These are phyloP conservation scores for Arctostaphylos glauca DNA, from an alignment of 148 eudicot species.

Conservation along the genomic window DNA sequence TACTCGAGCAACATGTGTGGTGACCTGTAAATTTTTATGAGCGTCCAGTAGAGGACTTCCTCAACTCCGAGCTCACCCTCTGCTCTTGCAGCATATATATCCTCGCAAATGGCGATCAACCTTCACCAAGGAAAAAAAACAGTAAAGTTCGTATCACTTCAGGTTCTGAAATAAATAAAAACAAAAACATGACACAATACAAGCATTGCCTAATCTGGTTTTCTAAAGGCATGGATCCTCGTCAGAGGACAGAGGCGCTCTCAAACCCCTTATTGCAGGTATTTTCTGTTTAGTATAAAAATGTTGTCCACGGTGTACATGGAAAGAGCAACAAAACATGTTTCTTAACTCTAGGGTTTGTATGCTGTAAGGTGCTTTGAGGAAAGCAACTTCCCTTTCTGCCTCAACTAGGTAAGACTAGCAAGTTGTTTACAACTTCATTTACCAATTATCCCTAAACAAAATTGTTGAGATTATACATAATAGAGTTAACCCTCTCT, in stretches of 20 bases:
- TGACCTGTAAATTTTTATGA: conserved; percentile 86
- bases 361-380: not conserved
- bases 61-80: conserved; percentile 96
- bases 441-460: not conserved
- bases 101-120: conserved; percentile 91
- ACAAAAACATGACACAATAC: not conserved
- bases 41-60: conserved; percentile 95
- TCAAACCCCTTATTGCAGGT: not conserved
- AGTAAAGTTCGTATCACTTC: not conserved
- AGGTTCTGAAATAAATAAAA: not conserved
- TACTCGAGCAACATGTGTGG: conserved; percentile 96
- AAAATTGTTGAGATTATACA: no score
- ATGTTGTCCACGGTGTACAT: not conserved
- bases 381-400: not conserved
- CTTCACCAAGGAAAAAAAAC: conserved; percentile 30
- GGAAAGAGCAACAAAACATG: not conserved
- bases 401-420: not conserved
- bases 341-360: conserved; percentile 1
- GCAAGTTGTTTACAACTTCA: conserved; percentile 8
- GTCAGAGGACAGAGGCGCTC: not conserved
- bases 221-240: not conserved
- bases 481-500: no score
- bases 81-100: conserved; percentile 96
- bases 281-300: not conserved
- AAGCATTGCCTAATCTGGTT: not conserved